Percentiles rank a stretch among this genome's conserved stretches.
Evolutionary conservation across 352 stramenopile species (phyloP).

Genomic region (Globisporangium canariense): DNA sequence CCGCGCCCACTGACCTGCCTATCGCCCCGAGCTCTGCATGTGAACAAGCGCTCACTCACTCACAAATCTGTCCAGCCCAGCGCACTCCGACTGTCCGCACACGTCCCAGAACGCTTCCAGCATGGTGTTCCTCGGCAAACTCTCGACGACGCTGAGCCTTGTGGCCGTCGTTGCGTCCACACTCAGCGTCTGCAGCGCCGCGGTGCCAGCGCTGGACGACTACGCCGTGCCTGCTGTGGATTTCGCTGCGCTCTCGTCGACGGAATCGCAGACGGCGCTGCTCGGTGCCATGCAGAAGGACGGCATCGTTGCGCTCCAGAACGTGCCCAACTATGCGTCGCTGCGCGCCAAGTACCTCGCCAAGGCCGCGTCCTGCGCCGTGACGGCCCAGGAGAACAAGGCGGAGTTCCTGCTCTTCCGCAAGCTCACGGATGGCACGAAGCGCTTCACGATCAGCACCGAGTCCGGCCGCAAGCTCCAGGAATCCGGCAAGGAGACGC

Average conservation of each 20-base stretch:
- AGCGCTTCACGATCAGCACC: constrained; percentile 41
- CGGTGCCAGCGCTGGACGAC: constrained; percentile 20
- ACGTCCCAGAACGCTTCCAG: no score
- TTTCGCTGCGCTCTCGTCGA: constrained; percentile 36
- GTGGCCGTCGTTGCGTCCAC: neutral
- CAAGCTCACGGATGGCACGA: constrained; percentile 53
- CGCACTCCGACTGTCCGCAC: neutral
- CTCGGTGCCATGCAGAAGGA: constrained; percentile 55
- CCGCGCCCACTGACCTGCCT: no score
- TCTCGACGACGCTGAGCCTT: neutral
- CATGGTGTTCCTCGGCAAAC: neutral
- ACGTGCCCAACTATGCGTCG: constrained; percentile 54
- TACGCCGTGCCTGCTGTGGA: constrained; percentile 58
- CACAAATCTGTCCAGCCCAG: neutral
- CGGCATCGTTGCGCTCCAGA: constrained; percentile 74
- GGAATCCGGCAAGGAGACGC: no score
- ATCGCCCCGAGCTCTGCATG: neutral
- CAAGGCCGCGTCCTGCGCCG: constrained; percentile 54
- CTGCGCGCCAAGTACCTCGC: constrained; percentile 52
- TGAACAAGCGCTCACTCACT: neutral
- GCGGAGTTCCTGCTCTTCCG: constrained; percentile 68
- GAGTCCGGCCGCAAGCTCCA: constrained; percentile 34
- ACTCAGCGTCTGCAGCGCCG: neutral
- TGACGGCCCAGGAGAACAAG: constrained; percentile 40
- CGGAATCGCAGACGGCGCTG: constrained; percentile 27